Evolutionary conservation across 805 yeast species (phyloP).

Genomic region (Naumovozyma castellii): DNA sequence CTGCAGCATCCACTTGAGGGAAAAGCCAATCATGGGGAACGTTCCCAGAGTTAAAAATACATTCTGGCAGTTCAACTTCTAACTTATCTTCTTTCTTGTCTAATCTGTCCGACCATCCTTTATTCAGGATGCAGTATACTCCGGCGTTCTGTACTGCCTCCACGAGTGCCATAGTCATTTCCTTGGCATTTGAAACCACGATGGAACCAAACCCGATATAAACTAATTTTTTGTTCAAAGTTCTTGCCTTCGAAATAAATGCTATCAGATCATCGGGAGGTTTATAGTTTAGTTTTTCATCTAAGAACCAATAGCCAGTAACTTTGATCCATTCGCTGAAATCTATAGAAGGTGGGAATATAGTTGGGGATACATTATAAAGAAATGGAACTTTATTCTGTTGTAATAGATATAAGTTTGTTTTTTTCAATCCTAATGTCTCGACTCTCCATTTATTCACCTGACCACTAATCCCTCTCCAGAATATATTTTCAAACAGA

Average conservation of each 20-base stretch:
- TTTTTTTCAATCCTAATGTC: conserved; percentile 52
- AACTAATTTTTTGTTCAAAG: conserved; percentile 58
- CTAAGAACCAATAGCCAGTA: conserved; percentile 91
- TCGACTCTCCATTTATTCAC: conserved; percentile 81
- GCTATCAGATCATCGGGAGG: conserved; percentile 51
- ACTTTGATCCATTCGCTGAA: conserved; percentile 93
- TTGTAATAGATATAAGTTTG: conserved; percentile 60
- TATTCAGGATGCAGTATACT: conserved; percentile 77
- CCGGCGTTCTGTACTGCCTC: conserved; percentile 74
- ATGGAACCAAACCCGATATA: conserved; percentile 95
- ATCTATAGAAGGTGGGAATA: conserved; percentile 88
- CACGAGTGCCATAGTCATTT: conserved; percentile 65
- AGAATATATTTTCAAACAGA: conserved; percentile 82
- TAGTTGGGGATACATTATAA: conserved; percentile 79
- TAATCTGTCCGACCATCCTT: conserved; percentile 88
- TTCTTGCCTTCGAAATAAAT: conserved; percentile 55
- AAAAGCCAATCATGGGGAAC: conserved; percentile 94
- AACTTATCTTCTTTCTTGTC: conserved; percentile 28
- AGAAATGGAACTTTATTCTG: conserved; percentile 78
- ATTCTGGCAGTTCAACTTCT: conserved; percentile 48
- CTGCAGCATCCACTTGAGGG: conserved; percentile 82
- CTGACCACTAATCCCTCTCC: conserved; percentile 86
- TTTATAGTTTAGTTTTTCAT: conserved; percentile 46
- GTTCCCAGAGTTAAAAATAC: conserved; percentile 59
- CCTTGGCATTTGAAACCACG: conserved; percentile 75